Evolutionary conservation across 768 basidiomycete species (phyloP).

Genomic region (Boletellus ananas): DNA sequence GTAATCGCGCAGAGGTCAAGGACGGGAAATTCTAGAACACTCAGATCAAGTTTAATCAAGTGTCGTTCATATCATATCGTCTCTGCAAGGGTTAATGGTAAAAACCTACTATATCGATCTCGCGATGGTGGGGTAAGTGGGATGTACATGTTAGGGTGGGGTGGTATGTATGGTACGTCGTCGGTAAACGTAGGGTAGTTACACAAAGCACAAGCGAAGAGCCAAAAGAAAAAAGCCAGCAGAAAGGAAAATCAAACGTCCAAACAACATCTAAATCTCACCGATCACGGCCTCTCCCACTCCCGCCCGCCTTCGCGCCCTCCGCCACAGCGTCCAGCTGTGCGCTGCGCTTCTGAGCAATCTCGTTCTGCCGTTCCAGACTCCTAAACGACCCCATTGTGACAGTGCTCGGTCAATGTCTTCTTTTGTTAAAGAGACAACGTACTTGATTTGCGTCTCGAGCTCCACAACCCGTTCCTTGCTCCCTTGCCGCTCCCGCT

Average conservation of each 20-base stretch:
- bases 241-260: neutral
- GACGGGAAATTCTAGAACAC: too few species aligned
- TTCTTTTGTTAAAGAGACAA: constrained; percentile 18
- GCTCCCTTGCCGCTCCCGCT: constrained; percentile 88
- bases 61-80: too few species aligned
- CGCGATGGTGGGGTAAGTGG: neutral
- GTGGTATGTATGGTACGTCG: constrained; percentile 14
- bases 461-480: constrained; percentile 81
- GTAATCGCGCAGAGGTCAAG: too few species aligned
- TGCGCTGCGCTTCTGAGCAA: constrained; percentile 68
- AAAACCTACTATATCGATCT: neutral
- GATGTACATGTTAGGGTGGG: constrained; percentile 5
- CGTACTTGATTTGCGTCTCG: constrained; percentile 73
- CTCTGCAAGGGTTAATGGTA: too few species aligned
- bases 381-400: constrained; percentile 41
- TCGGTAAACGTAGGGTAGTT: constrained; percentile 1
- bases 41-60: too few species aligned
- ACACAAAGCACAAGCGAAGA: constrained; percentile 13
- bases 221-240: neutral
- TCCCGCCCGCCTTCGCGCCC: constrained; percentile 13
- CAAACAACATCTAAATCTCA: constrained; percentile 5
- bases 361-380: constrained; percentile 71
- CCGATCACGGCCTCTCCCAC: constrained; percentile 19
- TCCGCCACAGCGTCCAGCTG: constrained; percentile 35
- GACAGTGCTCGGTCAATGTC: neutral